A percentile compares a stretch with the other conserved stretches of the same genome.
Evolutionary conservation across 441 rosid genomes (phyloP).

Genomic region (Pelargonium cotyledonis): DNA sequence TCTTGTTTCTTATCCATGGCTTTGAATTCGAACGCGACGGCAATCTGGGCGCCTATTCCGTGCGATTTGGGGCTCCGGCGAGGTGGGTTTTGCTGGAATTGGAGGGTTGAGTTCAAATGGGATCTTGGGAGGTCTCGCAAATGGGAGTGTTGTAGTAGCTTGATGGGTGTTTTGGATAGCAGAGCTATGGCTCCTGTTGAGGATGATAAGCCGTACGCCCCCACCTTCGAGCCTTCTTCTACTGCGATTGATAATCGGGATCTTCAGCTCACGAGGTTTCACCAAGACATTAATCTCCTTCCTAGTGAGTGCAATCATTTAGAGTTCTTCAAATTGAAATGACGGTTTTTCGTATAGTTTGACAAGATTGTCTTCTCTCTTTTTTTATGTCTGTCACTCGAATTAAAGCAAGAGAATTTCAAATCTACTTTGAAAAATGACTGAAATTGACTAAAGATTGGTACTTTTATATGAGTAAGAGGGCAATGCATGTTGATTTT

Average conservation of each 20-base stretch:
- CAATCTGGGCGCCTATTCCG: not conserved
- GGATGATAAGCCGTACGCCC: constrained; percentile 44
- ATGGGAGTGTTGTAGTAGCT: constrained; percentile 38
- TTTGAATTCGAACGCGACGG: not conserved
- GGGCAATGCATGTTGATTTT: constrained; percentile 22
- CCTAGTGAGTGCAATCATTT: constrained; percentile 53
- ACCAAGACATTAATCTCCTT: constrained; percentile 67
- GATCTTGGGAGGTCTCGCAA: constrained; percentile 14
- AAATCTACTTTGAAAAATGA: not conserved
- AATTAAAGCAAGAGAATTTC: not conserved
- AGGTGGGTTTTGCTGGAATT: constrained; percentile 26
- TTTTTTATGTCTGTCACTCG: too few species aligned
- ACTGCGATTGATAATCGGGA: constrained; percentile 36
- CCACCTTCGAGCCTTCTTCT: constrained; percentile 44
- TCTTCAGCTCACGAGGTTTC: constrained; percentile 33
- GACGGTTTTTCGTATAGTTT: not conserved
- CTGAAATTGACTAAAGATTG: not conserved
- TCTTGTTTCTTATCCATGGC: not conserved
- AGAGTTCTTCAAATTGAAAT: constrained; percentile 5
- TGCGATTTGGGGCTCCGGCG: constrained; percentile 32
- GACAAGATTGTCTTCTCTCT: too few species aligned
- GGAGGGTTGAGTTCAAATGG: constrained; percentile 22
- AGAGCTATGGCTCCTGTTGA: constrained; percentile 51
- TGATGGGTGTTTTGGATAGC: constrained; percentile 32
- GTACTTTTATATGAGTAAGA: constrained; percentile 12